Percentiles rank a stretch among this genome's conserved stretches.
phyloP scores from a whole-genome alignment of 2,329 filamentous ascomycete genomes.

The Chrysoporthe austroafricana region DNA sequence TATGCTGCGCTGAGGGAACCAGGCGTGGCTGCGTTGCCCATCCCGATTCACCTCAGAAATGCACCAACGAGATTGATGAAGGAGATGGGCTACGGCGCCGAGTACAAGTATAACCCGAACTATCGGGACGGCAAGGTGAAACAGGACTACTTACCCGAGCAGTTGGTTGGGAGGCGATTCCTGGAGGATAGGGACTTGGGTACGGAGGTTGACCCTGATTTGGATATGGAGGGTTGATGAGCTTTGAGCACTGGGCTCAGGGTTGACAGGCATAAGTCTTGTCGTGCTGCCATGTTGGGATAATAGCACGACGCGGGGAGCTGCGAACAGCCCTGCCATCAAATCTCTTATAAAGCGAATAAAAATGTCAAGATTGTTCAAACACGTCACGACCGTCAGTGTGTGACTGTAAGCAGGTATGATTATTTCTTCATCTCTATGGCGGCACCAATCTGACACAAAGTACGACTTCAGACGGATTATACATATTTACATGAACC shows the following conservation, averaged over 20 bases:
- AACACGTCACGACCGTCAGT: background rate
- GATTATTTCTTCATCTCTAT: constrained; percentile 6
- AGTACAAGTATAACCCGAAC: constrained; percentile 97
- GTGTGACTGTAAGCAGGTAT: background rate
- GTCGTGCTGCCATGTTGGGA: background rate
- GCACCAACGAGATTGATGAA: constrained; percentile 93
- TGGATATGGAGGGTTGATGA: constrained; percentile 47
- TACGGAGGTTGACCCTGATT: constrained; percentile 73
- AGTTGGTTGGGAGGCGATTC: constrained; percentile 71
- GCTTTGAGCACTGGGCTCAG: background rate
- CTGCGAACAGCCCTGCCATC: background rate
- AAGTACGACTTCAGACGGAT: background rate
- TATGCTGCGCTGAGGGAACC: constrained; percentile 80
- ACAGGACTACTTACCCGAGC: constrained; percentile 89
- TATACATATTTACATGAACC: constrained; percentile 3
- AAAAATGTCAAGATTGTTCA: background rate
- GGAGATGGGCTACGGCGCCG: constrained; percentile 84
- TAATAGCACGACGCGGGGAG: background rate
- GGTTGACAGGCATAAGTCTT: background rate
- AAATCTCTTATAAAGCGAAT: background rate
- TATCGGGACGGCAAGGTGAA: constrained; percentile 79
- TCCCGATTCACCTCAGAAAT: constrained; percentile 88
- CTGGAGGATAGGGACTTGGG: constrained; percentile 82
- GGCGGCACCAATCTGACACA: background rate
- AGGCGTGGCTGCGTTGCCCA: constrained; percentile 77